Evolutionary conservation across 768 basidiomycete genomes (phyloP), one percentile per base, ranked within the genome.

Genomic region (Agaricus sinodeliciosus): DNA sequence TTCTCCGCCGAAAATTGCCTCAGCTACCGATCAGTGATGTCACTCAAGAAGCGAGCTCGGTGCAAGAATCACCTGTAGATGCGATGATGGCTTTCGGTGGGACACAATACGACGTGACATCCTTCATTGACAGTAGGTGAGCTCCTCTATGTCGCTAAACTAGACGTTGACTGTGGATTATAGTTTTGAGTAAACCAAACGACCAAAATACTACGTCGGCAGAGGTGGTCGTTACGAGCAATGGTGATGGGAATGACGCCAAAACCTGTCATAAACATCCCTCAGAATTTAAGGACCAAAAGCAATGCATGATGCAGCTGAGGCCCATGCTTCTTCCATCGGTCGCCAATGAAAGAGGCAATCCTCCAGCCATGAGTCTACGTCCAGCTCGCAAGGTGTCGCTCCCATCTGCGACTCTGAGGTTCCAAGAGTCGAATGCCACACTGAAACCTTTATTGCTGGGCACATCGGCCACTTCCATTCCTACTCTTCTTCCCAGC

Each of bases 41-140:
- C 2, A 46, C 26, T 22, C 56, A 44, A 22, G 31, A 48, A 25
- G 41, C 51, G 28, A 19, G 44, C 9, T 45, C 57, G 5, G 40
- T 50, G 19, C 55, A 51, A 35, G 54, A 55, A 26, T 60, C 57
- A n/a, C 55, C 59, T 12, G 37, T 54, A 43, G 13, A 52, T 40
- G 49, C 57, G 18, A 64, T 68, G 51, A 61, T 66, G 44, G 67
- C 70, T 41, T 79, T 80, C n/a, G 66, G 61, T 9, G 80, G 70
- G 12, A 82, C 76, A 0, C 79, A 77, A 54, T 86, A 81, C 59
- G 85, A 87, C 54, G 83, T 87, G 16, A 88, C 85, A 13, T 87
- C 86, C 1, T 87, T 88, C 61, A 85, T 88, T 57, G 80, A 70
- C 51, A 68, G 76, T 77, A 49, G 63, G 68, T 59, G 15, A 39